Base-by-base conservation (phyloP, 2,329 filamentous ascomycete species). In the Trichoderma hamatum region DNA sequence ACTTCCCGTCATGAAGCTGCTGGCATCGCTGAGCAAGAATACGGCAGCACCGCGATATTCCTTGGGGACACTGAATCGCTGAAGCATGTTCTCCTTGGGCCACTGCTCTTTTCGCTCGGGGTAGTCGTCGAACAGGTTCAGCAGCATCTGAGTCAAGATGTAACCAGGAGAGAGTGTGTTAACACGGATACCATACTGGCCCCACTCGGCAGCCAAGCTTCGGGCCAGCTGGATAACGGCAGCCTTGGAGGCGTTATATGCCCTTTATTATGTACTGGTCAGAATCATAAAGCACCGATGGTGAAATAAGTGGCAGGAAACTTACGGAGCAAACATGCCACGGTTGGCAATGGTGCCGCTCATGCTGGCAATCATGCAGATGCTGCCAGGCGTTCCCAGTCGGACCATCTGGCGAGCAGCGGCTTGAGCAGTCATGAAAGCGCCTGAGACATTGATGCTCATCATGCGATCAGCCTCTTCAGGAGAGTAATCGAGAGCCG, bases 21-120 rank as follows among this genome's bases (percentile, higher is more conserved):
- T 90, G 19, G 90, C 88, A 72, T 93, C 91, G 24, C 88, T 90
- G 34, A 90, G 88, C 34, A 94, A 84, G 82, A 92, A 93, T 71
- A 94, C 85, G 3, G 89, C 90, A 1, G 90, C 89, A 5, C 90
- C 90, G 60, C 90, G 86, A 78, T 91, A 92, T 78, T 94, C 91
- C 60, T 88, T 83, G 0, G 91, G 90, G 26, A 80, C 81, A 75
- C 89, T 91, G 70, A 93, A 82, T 39, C 88, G 85, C 32, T 86
- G 89, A 65, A 97, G 84, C 93, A 97, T 96, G 80, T 96, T 97
- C 80, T 95, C 90, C 74, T 86, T 90, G 19, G 92, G 88, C 94
- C 94, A 97, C 70, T 89, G 86, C 30, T 79, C 79, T 71, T 82
- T 82, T 65, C 87, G 84, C 75, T 94, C 91, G 0, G 93, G 93